Conservation (phyloP, 2,329 filamentous ascomycete species). For the Calonectria pseudoreteaudii region DNA sequence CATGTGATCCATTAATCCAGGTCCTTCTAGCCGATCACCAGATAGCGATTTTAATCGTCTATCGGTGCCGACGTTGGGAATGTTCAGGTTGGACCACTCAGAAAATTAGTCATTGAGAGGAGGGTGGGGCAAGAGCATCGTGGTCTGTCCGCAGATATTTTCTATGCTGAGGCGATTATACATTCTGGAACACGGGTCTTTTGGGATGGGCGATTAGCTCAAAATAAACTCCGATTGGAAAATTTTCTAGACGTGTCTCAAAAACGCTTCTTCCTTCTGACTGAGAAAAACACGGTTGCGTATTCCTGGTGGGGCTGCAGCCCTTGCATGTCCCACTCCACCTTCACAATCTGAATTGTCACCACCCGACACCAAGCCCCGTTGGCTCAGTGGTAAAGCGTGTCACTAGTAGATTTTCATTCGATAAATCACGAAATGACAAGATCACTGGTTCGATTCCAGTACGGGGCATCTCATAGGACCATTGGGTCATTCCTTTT, state of each 20-base stretch:
- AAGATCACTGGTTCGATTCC: slow-evolving; percentile 4
- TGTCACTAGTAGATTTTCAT: background rate
- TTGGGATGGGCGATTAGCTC: no score
- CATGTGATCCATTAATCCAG: no score
- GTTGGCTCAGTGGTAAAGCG: slow-evolving; percentile 6
- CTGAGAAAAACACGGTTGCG: background rate
- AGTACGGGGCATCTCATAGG: background rate
- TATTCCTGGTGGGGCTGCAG: background rate
- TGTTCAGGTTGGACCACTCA: background rate
- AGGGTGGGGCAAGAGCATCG: background rate
- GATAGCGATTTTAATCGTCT: background rate
- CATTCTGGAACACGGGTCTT: background rate
- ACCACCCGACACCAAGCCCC: background rate
- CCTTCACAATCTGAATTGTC: background rate
- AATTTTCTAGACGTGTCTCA: background rate
- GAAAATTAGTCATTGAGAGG: background rate
- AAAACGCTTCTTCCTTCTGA: background rate
- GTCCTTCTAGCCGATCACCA: no score
- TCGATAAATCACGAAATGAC: background rate
- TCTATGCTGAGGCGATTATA: background rate
- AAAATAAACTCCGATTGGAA: background rate
- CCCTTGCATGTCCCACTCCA: background rate
- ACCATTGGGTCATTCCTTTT: background rate
- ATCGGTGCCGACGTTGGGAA: background rate
- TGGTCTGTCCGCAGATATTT: background rate